A percentile compares a stretch with the other conserved stretches of the same genome.
Evolutionary conservation across 2,329 filamentous ascomycete genomes (phyloP).

Genomic region (Metarhizium brunneum): DNA sequence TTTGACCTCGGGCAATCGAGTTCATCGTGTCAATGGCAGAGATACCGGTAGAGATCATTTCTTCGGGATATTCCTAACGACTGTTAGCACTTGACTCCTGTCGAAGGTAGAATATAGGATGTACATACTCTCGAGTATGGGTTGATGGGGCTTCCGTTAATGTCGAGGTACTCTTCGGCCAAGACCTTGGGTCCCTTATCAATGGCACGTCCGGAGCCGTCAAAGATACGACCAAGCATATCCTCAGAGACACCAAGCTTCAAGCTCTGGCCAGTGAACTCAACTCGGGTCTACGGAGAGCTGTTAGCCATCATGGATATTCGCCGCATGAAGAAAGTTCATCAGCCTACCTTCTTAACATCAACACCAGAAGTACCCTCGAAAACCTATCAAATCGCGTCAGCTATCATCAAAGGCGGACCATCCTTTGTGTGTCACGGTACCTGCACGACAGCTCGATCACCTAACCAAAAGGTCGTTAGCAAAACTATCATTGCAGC

Average conservation of each 20-base stretch:
- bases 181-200: conserved; percentile 98
- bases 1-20: conserved; percentile 95
- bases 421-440: conserved; percentile 11
- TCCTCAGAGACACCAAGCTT: conserved; percentile 99
- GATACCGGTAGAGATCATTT: conserved; percentile 99
- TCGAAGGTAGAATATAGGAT: neutral
- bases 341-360: conserved; percentile 78
- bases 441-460: conserved; percentile 92
- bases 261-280: conserved; percentile 93
- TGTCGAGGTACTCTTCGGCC: conserved; percentile 96
- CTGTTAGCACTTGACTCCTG: conserved; percentile 10
- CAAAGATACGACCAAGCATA: conserved; percentile 98
- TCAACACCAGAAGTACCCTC: conserved; percentile 96
- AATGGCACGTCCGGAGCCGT: conserved; percentile 94
- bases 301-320: conserved; percentile 15
- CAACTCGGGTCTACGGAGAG: conserved; percentile 70
- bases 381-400: conserved; percentile 60
- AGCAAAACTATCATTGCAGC: neutral
- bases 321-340: too few species aligned
- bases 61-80: conserved; percentile 85
- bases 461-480: conserved; percentile 45
- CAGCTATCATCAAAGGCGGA: conserved; percentile 10
- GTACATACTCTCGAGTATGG: conserved; percentile 76
- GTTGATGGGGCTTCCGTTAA: conserved; percentile 98
- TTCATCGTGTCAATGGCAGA: conserved; percentile 99